Evolutionary conservation across 2,329 filamentous ascomycete species (phyloP), one percentile per base, ranked within the genome.

Genomic region (Sporothrix globosa): DNA sequence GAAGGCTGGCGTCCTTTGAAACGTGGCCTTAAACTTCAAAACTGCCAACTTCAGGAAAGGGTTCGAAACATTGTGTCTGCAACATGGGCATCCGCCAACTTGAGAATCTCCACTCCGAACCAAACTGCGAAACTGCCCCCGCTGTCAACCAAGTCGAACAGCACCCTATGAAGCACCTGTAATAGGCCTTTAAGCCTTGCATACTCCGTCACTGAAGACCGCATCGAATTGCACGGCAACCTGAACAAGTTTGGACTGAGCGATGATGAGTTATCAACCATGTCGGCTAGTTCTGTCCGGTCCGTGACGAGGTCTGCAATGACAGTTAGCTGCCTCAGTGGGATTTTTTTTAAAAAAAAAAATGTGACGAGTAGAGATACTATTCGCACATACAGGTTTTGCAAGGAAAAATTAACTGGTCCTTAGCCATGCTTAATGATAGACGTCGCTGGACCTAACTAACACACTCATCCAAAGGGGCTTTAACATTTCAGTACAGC

Each of bases 61-160:
- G 72, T 71, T 34, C 68, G 67, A 34, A 71, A 68, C 69, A 72
- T 72, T 54, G 72, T 27, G 73, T 74, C n/a, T 68, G 66, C 69
- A 73, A 74, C 66, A 53, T 72, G 10, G 67, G 66, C 10, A 69
- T 73, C 44, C 21, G 27, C n/a, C 46, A 72, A 11, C 67, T 73
- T 1, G 66, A 72, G 46, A 77, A 76, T 69, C 84, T 96, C 71
- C 83, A 96, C 73, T 88, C 85, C 75, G 86, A 91, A 75, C 85
- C 87, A 13, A 84, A 83, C 73, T 87, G 84, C 81, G 89, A 87
- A 84, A 80, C 85, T 73, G 80, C 84, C 67, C 87, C 87, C 17
- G 90, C 91, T 21, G 91, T 92, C 74, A 94, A 95, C 86, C 92
- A 96, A 81, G 87, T 93, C 78, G 92, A 94, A 81, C 85, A 93